These are phyloP conservation scores for Colletotrichum sp. DNA, from an alignment of 2,329 filamentous ascomycete species.

Conservation along the genomic window DNA sequence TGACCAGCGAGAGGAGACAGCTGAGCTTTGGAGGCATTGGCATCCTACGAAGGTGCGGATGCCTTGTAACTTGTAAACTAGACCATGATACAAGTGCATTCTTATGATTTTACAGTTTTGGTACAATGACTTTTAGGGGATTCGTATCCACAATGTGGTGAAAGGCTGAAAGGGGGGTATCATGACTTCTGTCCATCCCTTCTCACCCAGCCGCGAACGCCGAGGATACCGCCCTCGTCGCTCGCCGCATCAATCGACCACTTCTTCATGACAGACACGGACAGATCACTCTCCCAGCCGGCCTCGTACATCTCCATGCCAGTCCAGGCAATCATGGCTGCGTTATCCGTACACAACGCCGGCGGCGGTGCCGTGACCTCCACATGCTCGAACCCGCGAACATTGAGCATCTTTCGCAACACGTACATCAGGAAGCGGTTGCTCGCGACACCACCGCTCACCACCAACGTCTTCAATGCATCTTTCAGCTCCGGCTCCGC, in stretches of 20 bases:
- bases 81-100: conserved; percentile 22
- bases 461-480: conserved; percentile 67
- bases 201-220: conserved; percentile 53
- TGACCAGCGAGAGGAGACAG: background rate
- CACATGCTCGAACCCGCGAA: conserved; percentile 68
- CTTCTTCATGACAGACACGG: conserved; percentile 64
- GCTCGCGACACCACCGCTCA: conserved; percentile 90
- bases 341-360: conserved; percentile 89
- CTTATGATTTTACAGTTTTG: background rate
- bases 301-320: conserved; percentile 90
- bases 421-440: conserved; percentile 81
- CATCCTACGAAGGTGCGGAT: background rate
- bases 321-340: conserved; percentile 96
- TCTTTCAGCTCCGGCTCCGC: conserved; percentile 31
- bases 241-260: conserved; percentile 75
- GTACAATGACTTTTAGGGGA: background rate
- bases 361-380: conserved; percentile 76
- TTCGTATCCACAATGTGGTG: background rate
- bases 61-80: conserved; percentile 25
- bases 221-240: conserved; percentile 72
- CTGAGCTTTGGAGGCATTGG: background rate
- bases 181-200: conserved; percentile 18
- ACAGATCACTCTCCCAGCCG: conserved; percentile 71
- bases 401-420: conserved; percentile 60
- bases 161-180: background rate